Evolutionary conservation across 176 grass and related monocot species (phyloP).

Genomic region (Oryza longistaminata): DNA sequence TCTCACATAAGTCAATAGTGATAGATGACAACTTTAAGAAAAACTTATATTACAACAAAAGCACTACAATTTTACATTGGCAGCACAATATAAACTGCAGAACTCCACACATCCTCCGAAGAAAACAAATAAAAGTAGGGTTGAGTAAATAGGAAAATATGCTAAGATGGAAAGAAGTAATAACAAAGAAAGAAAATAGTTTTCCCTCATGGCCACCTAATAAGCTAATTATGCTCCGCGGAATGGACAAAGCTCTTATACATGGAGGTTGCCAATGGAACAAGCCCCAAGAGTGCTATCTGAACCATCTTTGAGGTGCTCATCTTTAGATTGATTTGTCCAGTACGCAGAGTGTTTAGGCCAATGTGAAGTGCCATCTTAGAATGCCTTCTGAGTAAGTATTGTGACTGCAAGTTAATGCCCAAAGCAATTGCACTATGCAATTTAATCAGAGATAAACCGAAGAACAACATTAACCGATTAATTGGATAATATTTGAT

Average conservation of each 20-base stretch:
- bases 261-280: constrained; percentile 61
- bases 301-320: constrained; percentile 83
- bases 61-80: neutral
- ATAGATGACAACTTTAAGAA: neutral
- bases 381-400: constrained; percentile 57
- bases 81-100: neutral
- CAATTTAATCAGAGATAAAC: constrained; percentile 82
- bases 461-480: constrained; percentile 59
- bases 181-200: neutral
- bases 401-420: constrained; percentile 76
- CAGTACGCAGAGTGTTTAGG: constrained; percentile 77
- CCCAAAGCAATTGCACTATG: constrained; percentile 64
- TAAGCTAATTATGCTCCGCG: constrained; percentile 12
- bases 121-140: neutral
- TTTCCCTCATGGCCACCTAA: constrained; percentile 28
- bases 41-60: neutral
- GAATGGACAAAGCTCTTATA: constrained; percentile 41
- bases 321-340: constrained; percentile 70
- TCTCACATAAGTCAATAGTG: neutral
- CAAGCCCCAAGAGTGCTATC: constrained; percentile 65
- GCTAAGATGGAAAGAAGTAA: neutral
- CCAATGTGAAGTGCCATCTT: constrained; percentile 54
- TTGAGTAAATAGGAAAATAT: constrained; percentile 28
- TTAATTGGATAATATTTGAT: constrained; percentile 76
- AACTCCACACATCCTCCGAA: neutral